A percentile compares a stretch with the other conserved stretches of the same genome.
Evolutionary conservation across 805 yeast genomes (phyloP).

Genomic region (Kregervanrija pseudodelftensis): DNA sequence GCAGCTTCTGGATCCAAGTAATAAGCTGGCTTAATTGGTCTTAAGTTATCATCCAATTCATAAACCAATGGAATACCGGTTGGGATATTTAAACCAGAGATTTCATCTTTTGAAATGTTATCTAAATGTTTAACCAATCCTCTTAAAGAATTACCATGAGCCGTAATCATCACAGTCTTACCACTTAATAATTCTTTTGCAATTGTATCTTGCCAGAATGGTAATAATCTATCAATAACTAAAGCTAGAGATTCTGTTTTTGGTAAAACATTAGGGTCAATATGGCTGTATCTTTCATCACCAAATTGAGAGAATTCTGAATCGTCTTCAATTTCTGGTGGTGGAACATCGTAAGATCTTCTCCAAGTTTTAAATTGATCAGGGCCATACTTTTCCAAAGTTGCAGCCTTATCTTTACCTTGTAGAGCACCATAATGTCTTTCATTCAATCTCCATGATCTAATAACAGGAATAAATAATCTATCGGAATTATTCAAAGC

Average conservation of each 20-base stretch:
- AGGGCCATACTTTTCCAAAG: slow-evolving; percentile 79
- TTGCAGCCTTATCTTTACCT: slow-evolving; percentile 96
- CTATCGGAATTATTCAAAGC: slow-evolving; percentile 87
- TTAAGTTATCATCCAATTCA: slow-evolving; percentile 81
- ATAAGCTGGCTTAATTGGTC: slow-evolving; percentile 89
- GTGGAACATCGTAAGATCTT: slow-evolving; percentile 96
- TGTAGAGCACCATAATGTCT: slow-evolving; percentile 99
- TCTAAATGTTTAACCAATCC: slow-evolving; percentile 94
- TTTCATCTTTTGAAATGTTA: slow-evolving; percentile 83
- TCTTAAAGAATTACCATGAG: slow-evolving; percentile 98
- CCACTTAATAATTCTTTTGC: slow-evolving; percentile 76
- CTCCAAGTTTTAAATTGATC: slow-evolving; percentile 96
- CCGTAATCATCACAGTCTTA: slow-evolving; percentile 89
- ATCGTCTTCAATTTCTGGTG: slow-evolving; percentile 75
- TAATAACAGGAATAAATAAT: slow-evolving; percentile 82
- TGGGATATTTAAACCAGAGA: slow-evolving; percentile 93
- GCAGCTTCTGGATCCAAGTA: slow-evolving; percentile 99
- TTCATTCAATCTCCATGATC: slow-evolving; percentile 97
- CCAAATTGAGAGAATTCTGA: slow-evolving; percentile 78
- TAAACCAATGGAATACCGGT: slow-evolving; percentile 97
- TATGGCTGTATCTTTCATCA: slow-evolving; percentile 77
- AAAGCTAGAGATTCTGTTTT: slow-evolving; percentile 89
- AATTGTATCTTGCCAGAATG: slow-evolving; percentile 93
- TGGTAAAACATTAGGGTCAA: slow-evolving; percentile 85
- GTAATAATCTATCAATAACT: slow-evolving; percentile 93